Evolutionary conservation across 2,329 filamentous ascomycete genomes (phyloP), one percentile per base, ranked within the genome.

Genomic region (Talaromyces sp.): DNA sequence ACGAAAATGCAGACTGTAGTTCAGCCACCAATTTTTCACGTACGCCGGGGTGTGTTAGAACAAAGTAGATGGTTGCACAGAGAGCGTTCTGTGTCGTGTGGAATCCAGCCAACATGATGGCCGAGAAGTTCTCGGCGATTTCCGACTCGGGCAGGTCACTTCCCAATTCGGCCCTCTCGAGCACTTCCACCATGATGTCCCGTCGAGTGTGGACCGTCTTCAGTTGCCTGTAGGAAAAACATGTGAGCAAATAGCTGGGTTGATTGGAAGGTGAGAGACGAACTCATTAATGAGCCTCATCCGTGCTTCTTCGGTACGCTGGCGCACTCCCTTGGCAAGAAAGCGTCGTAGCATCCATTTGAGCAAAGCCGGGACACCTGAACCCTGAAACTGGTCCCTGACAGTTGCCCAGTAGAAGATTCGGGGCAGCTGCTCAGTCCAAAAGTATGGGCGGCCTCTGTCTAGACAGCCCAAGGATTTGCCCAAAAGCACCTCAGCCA

Each of bases 371-470:
- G 68, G 68, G 1, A 70, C 60, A 0, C 68, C 68, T 7, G 68
- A 70, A 1, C 68, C 68, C n/a, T 68, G 55, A 39, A 70, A 70
- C 30, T 70, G 68, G 33, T 69, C 65, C 2, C 67, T 62, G 32
- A 70, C 62, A 3, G 67, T 70, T 3, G 67, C 67, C 68, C 68
- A 70, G 64, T 64, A 70, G 62, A 70, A 70, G 51, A 70, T 69
- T 0, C 68, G 66, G 10, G 67, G 67, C 3, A 70, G 64, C 51
- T 69, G 67, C 27, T 67, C 67, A 8, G 68, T 70, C 68, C 68
- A 70, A 60, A 70, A 70, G 33, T 68, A 66, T 11, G 68, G 67
- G 51, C 64, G 64, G 28, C 67, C 67, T 30, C 66, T 56, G 30
- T 70, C 63, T 52, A 70, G 56, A 32, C 68, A 70, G 3, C 67